Percentiles rank a stretch among this genome's conserved stretches.
Conservation (phyloP, 2,329 filamentous ascomycete species). For the Chaetomium sp. region DNA sequence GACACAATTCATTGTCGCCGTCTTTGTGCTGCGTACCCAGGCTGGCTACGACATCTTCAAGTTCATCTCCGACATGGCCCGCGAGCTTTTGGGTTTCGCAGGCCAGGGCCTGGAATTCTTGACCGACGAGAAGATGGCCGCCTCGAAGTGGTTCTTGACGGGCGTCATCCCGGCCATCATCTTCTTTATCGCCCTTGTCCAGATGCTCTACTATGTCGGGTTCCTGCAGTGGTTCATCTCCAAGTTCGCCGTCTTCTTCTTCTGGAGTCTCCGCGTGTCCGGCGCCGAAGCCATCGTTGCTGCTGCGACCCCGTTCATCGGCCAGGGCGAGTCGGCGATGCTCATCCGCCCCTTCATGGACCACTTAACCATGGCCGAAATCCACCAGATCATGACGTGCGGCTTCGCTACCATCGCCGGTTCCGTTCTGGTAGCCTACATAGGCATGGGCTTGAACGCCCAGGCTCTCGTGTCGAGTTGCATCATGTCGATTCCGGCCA, state of each 20-base stretch:
- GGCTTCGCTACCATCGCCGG: constrained; percentile 93
- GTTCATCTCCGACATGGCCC: constrained; percentile 78
- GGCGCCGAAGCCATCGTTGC: constrained; percentile 93
- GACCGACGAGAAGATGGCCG: constrained; percentile 50
- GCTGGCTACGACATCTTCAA: constrained; percentile 87
- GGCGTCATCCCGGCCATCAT: constrained; percentile 87
- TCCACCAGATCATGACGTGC: constrained; percentile 91
- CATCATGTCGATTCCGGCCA: constrained; percentile 94
- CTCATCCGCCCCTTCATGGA: constrained; percentile 84
- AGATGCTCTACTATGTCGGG: constrained; percentile 79
- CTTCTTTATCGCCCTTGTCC: constrained; percentile 93
- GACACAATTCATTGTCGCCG: constrained; percentile 80
- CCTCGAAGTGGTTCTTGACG: constrained; percentile 69
- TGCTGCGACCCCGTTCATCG: constrained; percentile 89
- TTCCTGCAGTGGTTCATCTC: constrained; percentile 85
- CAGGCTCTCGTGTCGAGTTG: constrained; percentile 88
- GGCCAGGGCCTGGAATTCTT: constrained; percentile 73
- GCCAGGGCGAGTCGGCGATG: constrained; percentile 92
- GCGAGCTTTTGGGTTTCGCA: constrained; percentile 75
- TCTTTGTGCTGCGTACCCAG: constrained; percentile 81
- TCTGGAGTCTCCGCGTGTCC: constrained; percentile 84
- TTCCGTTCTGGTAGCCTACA: constrained; percentile 83
- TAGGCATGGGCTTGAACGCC: constrained; percentile 77
- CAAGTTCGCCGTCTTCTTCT: constrained; percentile 89
- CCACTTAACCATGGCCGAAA: constrained; percentile 81